A percentile compares a stretch with the other conserved stretches of the same genome.
Evolutionary conservation across 331 rosid genomes (phyloP).

Genomic region (Spiraea crenata): DNA sequence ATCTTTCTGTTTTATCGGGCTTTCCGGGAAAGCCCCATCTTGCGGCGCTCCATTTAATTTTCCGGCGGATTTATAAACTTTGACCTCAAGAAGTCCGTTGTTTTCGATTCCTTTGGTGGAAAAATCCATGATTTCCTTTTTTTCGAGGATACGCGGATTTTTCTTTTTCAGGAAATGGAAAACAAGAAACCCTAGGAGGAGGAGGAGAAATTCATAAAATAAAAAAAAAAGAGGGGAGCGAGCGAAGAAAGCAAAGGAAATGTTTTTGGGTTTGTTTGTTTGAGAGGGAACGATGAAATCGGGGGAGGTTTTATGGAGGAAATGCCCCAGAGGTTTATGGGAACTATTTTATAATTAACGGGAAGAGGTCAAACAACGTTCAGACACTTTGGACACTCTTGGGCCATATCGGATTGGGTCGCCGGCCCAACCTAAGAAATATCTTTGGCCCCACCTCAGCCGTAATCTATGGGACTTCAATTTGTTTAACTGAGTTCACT

Average conservation of each 20-base stretch:
- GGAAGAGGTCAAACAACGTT: slow-evolving; percentile 25
- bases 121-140: slow-evolving; percentile 16
- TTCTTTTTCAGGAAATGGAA: not conserved
- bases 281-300: slow-evolving; percentile 27
- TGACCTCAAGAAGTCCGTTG: not conserved
- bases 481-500: not conserved
- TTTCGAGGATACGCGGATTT: not conserved
- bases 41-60: not conserved
- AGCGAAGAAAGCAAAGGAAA: slow-evolving; percentile 23
- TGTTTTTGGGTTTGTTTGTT: not conserved
- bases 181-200: not conserved
- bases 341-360: not conserved
- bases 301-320: slow-evolving; percentile 32
- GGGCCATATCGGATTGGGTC: not conserved
- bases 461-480: not conserved
- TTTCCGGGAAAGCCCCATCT: not conserved
- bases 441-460: not conserved
- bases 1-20: not conserved
- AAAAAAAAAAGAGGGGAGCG: not conserved
- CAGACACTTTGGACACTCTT: not conserved
- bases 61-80: slow-evolving; percentile 10
- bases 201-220: not conserved
- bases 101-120: not conserved
- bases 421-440: slow-evolving; percentile 19
- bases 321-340: slow-evolving; percentile 1